These are phyloP conservation scores for Rhizopus stolonifer DNA, from an alignment of 371 early-diverging fungal species.

Conservation along the genomic window DNA sequence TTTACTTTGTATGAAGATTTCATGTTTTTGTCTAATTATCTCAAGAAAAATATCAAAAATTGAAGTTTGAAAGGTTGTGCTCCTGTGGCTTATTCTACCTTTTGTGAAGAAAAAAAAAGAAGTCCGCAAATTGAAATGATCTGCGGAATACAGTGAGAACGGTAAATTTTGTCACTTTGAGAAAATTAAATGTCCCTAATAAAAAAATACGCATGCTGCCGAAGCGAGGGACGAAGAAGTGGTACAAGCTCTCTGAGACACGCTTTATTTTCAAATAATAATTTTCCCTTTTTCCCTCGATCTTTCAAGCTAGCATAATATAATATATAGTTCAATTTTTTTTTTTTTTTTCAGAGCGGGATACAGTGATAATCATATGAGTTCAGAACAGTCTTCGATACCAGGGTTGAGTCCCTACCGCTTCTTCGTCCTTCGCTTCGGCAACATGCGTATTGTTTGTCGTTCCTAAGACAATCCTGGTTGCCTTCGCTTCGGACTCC, in stretches of 20 bases:
- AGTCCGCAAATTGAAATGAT: no score
- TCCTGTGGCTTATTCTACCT: no score
- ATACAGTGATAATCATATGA: background rate
- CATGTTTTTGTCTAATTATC: constrained; percentile 6
- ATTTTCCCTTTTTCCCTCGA: constrained; percentile 9
- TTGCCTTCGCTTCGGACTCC: no score
- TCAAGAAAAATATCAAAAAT: background rate
- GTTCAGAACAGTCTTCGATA: background rate
- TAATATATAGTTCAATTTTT: constrained; percentile 4
- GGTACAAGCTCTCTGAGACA: constrained; percentile 3
- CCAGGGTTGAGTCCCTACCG: constrained; percentile 5
- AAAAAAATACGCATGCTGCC: no score
- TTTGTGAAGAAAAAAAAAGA: no score
- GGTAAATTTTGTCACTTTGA: no score
- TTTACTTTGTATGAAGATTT: constrained; percentile 30
- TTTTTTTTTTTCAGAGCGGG: no score
- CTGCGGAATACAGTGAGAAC: no score
- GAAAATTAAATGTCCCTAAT: no score
- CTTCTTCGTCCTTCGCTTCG: constrained; percentile 8
- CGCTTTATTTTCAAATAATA: constrained; percentile 2
- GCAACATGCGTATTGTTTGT: constrained; percentile 14
- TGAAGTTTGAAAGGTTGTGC: no score
- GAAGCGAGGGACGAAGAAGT: no score
- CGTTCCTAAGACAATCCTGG: no score
- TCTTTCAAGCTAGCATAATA: constrained; percentile 8